These are phyloP conservation scores for Cinnamomum micranthum DNA, from an alignment of 164 flowering plant genomes.

Conservation along the genomic window DNA sequence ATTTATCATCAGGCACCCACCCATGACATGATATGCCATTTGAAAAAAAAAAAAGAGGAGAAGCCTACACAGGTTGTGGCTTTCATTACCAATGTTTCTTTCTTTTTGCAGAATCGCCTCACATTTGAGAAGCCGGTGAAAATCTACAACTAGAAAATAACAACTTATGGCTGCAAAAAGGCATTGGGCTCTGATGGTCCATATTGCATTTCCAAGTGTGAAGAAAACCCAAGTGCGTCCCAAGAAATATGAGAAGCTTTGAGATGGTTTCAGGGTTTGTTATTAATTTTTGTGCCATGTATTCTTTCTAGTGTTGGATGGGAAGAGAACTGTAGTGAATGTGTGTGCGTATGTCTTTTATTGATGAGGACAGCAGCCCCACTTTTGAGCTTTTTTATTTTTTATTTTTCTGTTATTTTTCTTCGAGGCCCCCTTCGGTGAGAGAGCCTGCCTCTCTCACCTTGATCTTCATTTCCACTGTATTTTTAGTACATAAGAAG, in stretches of 20 bases:
- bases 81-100: not conserved
- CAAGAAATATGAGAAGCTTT: not conserved
- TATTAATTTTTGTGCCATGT: conserved; percentile 19
- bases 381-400: conserved; percentile 13
- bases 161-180: conserved; percentile 8
- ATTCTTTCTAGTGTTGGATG: conserved; percentile 23
- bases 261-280: conserved; percentile 13
- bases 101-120: conserved; percentile 71
- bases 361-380: conserved; percentile 10
- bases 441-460: conserved; percentile 15
- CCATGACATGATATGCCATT: too few species aligned
- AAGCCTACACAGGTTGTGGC: not conserved
- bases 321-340: conserved; percentile 12
- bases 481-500: conserved; percentile 48
- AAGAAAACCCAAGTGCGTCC: not conserved
- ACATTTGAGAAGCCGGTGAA: conserved; percentile 87
- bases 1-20: too few species aligned
- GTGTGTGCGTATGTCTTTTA: conserved; percentile 6
- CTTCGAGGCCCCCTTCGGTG: conserved; percentile 15
- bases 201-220: not conserved
- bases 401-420: too few species aligned
- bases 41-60: not conserved
- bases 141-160: conserved; percentile 63
- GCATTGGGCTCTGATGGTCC: conserved; percentile 12
- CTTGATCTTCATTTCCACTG: conserved; percentile 26